Base-by-base conservation (phyloP, 495 filamentous ascomycete species). In the Penicillium cosmopolitanum region DNA sequence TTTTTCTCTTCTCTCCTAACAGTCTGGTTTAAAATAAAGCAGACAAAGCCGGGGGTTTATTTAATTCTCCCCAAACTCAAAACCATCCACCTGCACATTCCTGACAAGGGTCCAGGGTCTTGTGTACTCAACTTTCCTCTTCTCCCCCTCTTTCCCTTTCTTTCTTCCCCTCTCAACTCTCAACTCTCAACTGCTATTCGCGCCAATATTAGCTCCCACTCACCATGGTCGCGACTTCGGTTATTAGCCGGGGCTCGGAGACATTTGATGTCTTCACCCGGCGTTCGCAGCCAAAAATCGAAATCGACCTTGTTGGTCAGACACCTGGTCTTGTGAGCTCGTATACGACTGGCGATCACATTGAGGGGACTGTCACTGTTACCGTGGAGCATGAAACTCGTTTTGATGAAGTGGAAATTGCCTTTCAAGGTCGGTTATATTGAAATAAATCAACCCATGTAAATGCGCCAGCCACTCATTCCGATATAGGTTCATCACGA, bases 401-500 rank as follows among this genome's bases (percentile, higher is more conserved):
- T 44, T 97, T 98, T 72, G 91, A 96, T 60, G 78, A 86, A 21
- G 71, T 98, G 51, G 84, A 90, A 56, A 93, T 98, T 66, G 78
- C 89, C 1, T 85, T 98, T 46, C 84, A 94, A 65, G 95, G 95
- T 74, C 79, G 38, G 62, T 19, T 62, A n/a, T 53, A 63, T 9
- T 23, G 11, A 15, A 25, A 66, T 70, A 51, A 60, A 71, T 46
- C 60, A 16, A 44, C n/a, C 10, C 1, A 19, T 42, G 8, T 31
- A 10, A 7, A 31, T 16, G 33, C 13, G 28, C 47, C 54, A 33
- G 19, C 15, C 40, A 66, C 50, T 60, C 25, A 65, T 48, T 21
- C 13, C 7, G n/a, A 21, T 15, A 16, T 57, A 84, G 82, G 80
- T 6, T 68, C 70, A 2, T 73, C 78, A 19, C 73, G 77, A 54